These are phyloP conservation scores for Ophiorrhiza pumila DNA, from an alignment of 257 asterid genomes.

Conservation along the genomic window DNA sequence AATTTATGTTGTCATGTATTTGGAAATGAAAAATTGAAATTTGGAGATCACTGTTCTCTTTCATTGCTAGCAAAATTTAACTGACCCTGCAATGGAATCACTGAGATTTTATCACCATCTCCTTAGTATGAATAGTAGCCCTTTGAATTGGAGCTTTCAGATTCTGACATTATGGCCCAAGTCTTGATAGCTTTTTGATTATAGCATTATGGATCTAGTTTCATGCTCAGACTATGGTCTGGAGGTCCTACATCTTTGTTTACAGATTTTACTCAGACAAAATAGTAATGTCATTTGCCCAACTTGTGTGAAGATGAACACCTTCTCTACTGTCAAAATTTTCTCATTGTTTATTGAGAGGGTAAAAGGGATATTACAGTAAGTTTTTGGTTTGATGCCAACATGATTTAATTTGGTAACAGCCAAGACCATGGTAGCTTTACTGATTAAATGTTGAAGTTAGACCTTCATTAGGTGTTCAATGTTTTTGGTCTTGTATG, in stretches of 20 bases:
- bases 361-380: not conserved
- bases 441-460: not conserved
- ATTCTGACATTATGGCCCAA: not conserved
- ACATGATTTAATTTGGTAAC: not conserved
- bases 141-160: not conserved
- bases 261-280: not conserved
- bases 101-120: not conserved
- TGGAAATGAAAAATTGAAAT: not conserved
- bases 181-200: not conserved
- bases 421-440: not conserved
- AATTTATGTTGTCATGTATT: not conserved
- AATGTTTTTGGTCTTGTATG: no score
- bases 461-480: not conserved
- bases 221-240: not conserved
- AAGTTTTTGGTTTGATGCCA: not conserved
- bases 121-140: not conserved
- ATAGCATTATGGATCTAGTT: not conserved
- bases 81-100: not conserved
- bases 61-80: not conserved
- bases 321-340: not conserved
- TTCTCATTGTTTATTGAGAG: not conserved
- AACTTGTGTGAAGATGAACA: not conserved
- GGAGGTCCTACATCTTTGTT: not conserved
- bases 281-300: not conserved
- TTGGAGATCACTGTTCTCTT: not conserved